Conservation (phyloP, 768 basidiomycete species). For the Mycena crocata region DNA sequence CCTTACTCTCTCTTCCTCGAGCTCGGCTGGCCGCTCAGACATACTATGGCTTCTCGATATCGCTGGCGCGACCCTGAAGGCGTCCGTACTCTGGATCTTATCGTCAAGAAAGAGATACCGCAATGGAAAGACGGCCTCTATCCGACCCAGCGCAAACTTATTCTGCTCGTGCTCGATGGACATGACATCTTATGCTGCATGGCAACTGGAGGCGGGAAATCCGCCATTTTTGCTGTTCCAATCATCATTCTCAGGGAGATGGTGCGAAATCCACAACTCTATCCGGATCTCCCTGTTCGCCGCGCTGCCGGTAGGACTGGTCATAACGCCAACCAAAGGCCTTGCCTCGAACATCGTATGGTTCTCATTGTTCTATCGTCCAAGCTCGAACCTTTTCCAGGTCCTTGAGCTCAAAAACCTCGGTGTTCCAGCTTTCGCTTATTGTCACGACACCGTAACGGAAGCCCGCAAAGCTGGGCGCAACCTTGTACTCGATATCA, state of each 20-base stretch:
- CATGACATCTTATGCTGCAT: constrained; percentile 19
- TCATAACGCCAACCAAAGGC: constrained; percentile 40
- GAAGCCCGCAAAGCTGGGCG: constrained; percentile 5
- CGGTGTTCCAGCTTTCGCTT: neutral
- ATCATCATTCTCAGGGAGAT: constrained; percentile 28
- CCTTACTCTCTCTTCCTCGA: neutral
- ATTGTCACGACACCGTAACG: constrained; percentile 10
- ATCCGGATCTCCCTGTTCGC: constrained; percentile 31
- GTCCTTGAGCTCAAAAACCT: constrained; percentile 12
- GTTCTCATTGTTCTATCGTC: neutral
- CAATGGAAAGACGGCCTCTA: constrained; percentile 33
- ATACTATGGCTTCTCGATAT: neutral
- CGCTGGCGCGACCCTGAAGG: constrained; percentile 29
- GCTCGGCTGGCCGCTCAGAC: neutral
- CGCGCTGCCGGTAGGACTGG: constrained; percentile 31
- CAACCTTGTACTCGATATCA: constrained; percentile 2
- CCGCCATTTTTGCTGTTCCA: constrained; percentile 28
- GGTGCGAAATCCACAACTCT: constrained; percentile 12
- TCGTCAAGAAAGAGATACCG: constrained; percentile 30
- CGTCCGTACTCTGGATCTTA: constrained; percentile 22
- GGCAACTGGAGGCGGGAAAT: constrained; percentile 27
- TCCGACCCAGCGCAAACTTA: constrained; percentile 25
- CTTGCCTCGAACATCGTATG: constrained; percentile 37
- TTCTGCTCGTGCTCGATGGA: constrained; percentile 30
- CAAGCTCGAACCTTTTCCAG: neutral